Base-by-base conservation (phyloP, 805 yeast genomes). In the Metschnikowia kofuensis region DNA sequence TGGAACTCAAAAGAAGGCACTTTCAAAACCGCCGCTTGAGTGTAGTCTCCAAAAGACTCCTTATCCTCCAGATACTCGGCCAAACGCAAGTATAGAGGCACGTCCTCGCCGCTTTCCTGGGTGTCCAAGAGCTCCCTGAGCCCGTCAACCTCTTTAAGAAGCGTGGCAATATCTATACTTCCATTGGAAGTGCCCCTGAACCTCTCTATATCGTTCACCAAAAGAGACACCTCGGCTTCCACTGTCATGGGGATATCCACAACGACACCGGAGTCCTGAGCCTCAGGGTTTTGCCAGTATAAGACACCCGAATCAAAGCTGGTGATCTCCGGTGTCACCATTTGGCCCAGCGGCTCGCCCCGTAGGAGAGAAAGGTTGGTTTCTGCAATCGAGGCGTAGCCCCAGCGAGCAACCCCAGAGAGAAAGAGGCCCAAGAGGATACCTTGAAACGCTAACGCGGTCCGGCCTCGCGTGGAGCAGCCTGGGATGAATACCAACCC, bases 371-470 rank as follows among this genome's bases (percentile, higher is more conserved):
- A 76, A 5, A 75, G 68, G 27, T 78, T 78, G 0, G 96, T 88
- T 61, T 92, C 97, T 1, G 87, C 82, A 48, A 92, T 82, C 12
- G 96, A 83, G 2, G 95, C 97, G 59, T 87, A 83, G 48, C 94
- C 97, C 99, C 99, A 92, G 48, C 95, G 73, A 0, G 95, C 81
- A 1, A 89, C 82, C 0, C 99, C 99, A 21, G 91, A 85, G 6
- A 90, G 73, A 43, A 87, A 76, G 40, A 92, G 70, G 0, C 97
- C 99, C 0, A 89, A 63, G 26, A 92, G 69, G 0, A 92, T 78
- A 2, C 97, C 98, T 63, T 91, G 97, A 61, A 88, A 85, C 8
- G 85, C 58, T 55, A 86, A 72, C 0, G 91, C 90, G 0, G 87
- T 74, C 37, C 79, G 62, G 0, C 94, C 91, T 54, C 82, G 72